Conservation (phyloP, 768 basidiomycete genomes). For the Piloderma croceum region DNA sequence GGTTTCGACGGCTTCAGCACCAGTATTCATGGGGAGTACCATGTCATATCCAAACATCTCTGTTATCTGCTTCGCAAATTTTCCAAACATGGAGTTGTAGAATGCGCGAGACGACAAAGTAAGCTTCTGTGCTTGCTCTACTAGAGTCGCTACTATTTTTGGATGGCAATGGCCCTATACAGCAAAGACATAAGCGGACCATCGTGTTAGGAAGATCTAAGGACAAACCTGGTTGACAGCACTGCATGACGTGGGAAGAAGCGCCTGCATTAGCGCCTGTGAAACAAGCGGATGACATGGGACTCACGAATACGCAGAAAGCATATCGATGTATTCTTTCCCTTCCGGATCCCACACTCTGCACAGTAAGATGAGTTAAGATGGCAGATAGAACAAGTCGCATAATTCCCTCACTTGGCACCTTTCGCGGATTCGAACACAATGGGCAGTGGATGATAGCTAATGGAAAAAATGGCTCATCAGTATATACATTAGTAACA, state of each 20-base stretch:
- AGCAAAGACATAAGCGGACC: constrained; percentile 4
- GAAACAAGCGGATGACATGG: constrained; percentile 4
- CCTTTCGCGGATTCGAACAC: constrained; percentile 90
- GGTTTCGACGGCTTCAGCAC: constrained; percentile 97
- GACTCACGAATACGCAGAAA: constrained; percentile 91
- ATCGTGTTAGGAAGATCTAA: constrained; percentile 4
- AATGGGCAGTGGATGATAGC: constrained; percentile 93
- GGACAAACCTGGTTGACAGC: constrained; percentile 79
- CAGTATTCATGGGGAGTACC: constrained; percentile 98
- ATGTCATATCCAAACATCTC: constrained; percentile 88
- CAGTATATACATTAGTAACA: constrained; percentile 23
- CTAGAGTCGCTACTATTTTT: constrained; percentile 72
- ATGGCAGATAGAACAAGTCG: constrained; percentile 14
- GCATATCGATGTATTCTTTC: constrained; percentile 94
- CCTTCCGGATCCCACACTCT: constrained; percentile 95
- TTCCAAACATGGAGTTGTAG: constrained; percentile 87
- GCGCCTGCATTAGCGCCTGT: constrained; percentile 3
- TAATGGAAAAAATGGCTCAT: constrained; percentile 46
- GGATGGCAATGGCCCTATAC: constrained; percentile 87
- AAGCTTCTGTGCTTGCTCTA: constrained; percentile 80
- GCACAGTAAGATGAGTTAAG: constrained; percentile 2
- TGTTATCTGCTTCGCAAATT: constrained; percentile 82
- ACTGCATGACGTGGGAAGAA: constrained; percentile 31
- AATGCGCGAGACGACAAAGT: constrained; percentile 95
- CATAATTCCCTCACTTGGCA: constrained; percentile 68